These are phyloP conservation scores for Rubia balearica DNA, from an alignment of 305 asterid genomes.

Conservation along the genomic window DNA sequence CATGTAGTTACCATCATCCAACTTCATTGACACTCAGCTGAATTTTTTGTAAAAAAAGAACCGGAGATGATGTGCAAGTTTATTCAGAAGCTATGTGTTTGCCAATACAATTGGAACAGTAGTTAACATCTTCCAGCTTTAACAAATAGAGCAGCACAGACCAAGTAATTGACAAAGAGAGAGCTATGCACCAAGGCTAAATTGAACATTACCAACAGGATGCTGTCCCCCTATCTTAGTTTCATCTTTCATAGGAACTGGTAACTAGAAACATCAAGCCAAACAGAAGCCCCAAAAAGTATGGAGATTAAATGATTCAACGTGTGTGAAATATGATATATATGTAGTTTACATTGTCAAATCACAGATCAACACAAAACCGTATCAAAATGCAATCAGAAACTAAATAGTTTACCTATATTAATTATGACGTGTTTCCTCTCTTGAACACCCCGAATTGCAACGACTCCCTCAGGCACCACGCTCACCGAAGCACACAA, in stretches of 20 bases:
- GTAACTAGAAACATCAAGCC: background rate
- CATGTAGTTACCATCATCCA: slow-evolving; percentile 1
- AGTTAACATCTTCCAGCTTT: background rate
- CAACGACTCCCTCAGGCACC: slow-evolving; percentile 76
- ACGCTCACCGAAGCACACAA: slow-evolving; percentile 50
- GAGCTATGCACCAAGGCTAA: no score
- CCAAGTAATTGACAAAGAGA: background rate
- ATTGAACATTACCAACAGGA: background rate
- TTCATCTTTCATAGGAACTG: background rate
- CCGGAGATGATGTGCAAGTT: background rate
- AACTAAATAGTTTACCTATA: slow-evolving; percentile 40
- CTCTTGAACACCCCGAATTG: slow-evolving; percentile 56
- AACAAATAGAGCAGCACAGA: background rate
- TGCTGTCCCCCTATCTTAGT: background rate
- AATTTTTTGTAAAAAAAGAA: background rate
- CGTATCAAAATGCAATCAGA: background rate
- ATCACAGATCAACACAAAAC: background rate
- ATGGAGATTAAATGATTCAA: background rate
- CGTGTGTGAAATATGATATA: no score
- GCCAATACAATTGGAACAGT: background rate
- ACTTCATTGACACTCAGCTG: background rate
- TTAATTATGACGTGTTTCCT: slow-evolving; percentile 47
- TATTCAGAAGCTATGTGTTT: background rate
- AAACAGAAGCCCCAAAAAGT: background rate
- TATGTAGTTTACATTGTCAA: background rate